phyloP scores from a whole-genome alignment of 352 stramenopile genomes.

The Globisporangium paroecandrum region DNA sequence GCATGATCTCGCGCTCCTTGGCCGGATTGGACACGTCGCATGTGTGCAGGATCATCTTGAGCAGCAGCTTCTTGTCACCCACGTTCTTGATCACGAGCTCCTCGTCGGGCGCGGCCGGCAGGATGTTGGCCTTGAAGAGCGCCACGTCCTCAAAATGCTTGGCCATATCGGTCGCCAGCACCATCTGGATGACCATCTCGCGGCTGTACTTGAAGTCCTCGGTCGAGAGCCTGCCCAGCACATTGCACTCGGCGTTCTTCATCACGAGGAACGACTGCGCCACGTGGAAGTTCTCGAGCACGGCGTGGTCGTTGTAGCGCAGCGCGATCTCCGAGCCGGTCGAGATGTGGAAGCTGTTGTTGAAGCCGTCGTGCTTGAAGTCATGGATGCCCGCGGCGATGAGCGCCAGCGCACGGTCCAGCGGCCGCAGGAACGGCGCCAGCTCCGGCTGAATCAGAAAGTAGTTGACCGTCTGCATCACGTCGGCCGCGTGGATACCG shows the following conservation, averaged over 20 bases:
- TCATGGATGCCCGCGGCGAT: conserved; percentile 85
- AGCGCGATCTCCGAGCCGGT: conserved; percentile 84
- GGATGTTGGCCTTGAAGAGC: conserved; percentile 86
- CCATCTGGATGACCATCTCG: conserved; percentile 90
- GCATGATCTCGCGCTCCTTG: conserved; percentile 84
- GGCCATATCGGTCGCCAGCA: conserved; percentile 89
- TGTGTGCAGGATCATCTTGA: conserved; percentile 90
- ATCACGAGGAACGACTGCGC: conserved; percentile 88
- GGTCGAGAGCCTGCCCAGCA: conserved; percentile 65
- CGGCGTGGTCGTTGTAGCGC: conserved; percentile 87
- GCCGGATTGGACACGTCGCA: conserved; percentile 94
- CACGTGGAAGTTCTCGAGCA: conserved; percentile 89
- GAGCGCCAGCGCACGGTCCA: conserved; percentile 71
- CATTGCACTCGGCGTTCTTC: conserved; percentile 83
- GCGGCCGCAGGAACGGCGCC: conserved; percentile 62
- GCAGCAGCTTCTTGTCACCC: conserved; percentile 83
- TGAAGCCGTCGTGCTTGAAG: conserved; percentile 89
- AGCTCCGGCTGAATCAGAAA: conserved; percentile 80
- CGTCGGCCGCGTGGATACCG: conserved; percentile 84
- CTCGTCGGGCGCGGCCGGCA: conserved; percentile 49
- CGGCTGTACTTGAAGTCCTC: conserved; percentile 86
- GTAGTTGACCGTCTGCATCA: conserved; percentile 87
- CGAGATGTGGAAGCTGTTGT: conserved; percentile 89
- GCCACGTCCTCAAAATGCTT: conserved; percentile 87
- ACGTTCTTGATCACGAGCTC: conserved; percentile 78